Evolutionary conservation across 202 grass and related monocot genomes (phyloP).

Genomic region (Setaria viridis): DNA sequence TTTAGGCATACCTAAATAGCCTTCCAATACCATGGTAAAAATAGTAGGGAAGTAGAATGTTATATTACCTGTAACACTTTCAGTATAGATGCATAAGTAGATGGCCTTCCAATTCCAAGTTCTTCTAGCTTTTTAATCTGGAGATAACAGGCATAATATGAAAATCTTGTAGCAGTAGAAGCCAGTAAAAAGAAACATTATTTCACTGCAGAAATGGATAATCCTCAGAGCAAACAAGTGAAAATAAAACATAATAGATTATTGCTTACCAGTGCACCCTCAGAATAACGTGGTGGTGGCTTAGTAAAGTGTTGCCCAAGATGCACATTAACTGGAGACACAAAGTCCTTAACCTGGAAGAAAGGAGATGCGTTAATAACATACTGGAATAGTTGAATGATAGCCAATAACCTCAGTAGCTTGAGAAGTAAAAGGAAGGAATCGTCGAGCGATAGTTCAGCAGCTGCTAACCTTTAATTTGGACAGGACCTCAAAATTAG

Average conservation of each 20-base stretch:
- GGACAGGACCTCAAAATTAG: constrained; percentile 52
- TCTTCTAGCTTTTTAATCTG: constrained; percentile 98
- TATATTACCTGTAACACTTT: constrained; percentile 86
- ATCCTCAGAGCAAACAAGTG: constrained; percentile 36
- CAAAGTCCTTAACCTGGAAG: constrained; percentile 64
- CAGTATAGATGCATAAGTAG: constrained; percentile 94
- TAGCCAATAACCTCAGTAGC: constrained; percentile 28
- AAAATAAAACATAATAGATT: constrained; percentile 39
- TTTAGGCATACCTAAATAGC: constrained; percentile 10
- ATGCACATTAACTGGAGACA: constrained; percentile 71
- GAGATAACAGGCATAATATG: constrained; percentile 40
- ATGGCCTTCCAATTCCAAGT: constrained; percentile 99
- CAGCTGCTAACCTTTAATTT: constrained; percentile 65
- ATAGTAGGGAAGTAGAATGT: constrained; percentile 18
- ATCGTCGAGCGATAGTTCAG: neutral
- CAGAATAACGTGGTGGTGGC: constrained; percentile 85
- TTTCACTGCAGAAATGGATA: constrained; percentile 30
- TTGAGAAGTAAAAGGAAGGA: constrained; percentile 21
- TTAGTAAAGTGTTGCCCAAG: constrained; percentile 80
- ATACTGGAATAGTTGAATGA: constrained; percentile 35
- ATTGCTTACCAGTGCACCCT: constrained; percentile 79
- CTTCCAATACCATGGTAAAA: constrained; percentile 37
- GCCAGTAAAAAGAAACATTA: constrained; percentile 32
- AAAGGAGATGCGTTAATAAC: constrained; percentile 44
- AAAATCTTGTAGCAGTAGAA: constrained; percentile 41